Evolutionary conservation across 805 yeast genomes (phyloP).

Genomic region (Cyberlindnera saturnus): DNA sequence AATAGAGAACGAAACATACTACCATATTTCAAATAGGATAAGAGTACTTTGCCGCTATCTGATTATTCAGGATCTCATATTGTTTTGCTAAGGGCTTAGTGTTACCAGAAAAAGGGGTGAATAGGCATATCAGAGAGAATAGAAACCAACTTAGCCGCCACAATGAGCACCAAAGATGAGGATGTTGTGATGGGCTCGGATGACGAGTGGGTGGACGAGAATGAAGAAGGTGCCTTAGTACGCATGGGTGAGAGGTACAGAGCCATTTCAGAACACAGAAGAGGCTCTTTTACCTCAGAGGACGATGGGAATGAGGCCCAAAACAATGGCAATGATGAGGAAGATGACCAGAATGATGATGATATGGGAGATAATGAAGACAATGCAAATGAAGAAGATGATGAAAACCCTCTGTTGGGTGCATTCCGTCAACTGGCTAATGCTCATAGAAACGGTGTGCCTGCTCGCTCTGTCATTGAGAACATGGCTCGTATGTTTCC

Average conservation of each 20-base stretch:
- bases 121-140: neutral
- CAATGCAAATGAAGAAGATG: constrained; percentile 14
- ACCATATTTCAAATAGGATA: no score
- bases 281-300: constrained; percentile 5
- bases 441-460: constrained; percentile 9
- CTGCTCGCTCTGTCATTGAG: constrained; percentile 14
- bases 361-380: constrained; percentile 20
- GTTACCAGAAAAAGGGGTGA: neutral
- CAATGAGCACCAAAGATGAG: constrained; percentile 1
- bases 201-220: constrained; percentile 24
- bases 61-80: no score
- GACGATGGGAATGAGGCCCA: constrained; percentile 19
- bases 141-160: neutral
- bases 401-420: constrained; percentile 21
- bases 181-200: constrained; percentile 11
- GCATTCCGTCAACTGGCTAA: constrained; percentile 23
- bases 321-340: constrained; percentile 21
- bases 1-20: no score
- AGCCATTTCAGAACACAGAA: constrained; percentile 25
- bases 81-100: no score
- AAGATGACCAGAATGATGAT: constrained; percentile 16
- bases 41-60: no score
- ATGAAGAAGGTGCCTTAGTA: constrained; percentile 26
- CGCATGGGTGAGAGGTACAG: constrained; percentile 37
- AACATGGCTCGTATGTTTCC: constrained; percentile 32